These are phyloP conservation scores for Ministeria vibrans DNA, from an alignment of 78 protist species.

Conservation along the genomic window DNA sequence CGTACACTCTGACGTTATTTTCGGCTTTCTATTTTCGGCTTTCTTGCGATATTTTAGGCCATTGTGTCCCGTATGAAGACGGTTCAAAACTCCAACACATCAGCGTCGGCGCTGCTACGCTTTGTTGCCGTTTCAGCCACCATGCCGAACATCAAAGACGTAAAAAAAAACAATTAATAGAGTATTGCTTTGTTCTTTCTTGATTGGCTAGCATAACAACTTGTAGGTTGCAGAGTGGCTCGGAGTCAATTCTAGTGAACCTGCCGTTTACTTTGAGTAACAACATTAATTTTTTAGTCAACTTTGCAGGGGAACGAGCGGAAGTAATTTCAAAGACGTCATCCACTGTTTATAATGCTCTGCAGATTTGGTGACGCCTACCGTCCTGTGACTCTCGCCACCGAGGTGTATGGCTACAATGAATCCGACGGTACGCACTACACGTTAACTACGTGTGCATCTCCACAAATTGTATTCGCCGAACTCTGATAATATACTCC, in stretches of 20 bases:
- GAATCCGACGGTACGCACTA: too few relatives aligned
- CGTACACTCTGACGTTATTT: too few relatives aligned
- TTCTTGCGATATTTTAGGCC: too few relatives aligned
- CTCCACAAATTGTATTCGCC: too few relatives aligned
- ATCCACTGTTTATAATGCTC: too few relatives aligned
- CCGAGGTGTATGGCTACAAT: not conserved
- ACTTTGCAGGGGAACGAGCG: too few relatives aligned
- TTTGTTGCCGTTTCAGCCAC: constrained; percentile 62
- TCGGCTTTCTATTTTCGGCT: too few relatives aligned
- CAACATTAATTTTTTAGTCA: too few relatives aligned
- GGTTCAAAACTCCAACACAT: constrained; percentile 55
- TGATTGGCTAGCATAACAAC: not conserved
- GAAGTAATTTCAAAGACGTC: too few relatives aligned
- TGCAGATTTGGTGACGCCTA: not conserved
- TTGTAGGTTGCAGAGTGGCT: not conserved
- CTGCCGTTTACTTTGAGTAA: too few relatives aligned
- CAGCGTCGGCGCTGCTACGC: constrained; percentile 23
- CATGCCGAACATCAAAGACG: constrained; percentile 61
- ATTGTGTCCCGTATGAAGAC: constrained; percentile 39
- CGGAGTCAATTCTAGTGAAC: not conserved
- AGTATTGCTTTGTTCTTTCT: not conserved
- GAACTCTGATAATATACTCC: too few relatives aligned
- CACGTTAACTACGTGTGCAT: too few relatives aligned
- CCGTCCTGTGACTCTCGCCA: not conserved
- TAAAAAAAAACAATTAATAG: constrained; percentile 15